phyloP scores from a whole-genome alignment of 306 rosid species.

The Spatholobus suberectus region DNA sequence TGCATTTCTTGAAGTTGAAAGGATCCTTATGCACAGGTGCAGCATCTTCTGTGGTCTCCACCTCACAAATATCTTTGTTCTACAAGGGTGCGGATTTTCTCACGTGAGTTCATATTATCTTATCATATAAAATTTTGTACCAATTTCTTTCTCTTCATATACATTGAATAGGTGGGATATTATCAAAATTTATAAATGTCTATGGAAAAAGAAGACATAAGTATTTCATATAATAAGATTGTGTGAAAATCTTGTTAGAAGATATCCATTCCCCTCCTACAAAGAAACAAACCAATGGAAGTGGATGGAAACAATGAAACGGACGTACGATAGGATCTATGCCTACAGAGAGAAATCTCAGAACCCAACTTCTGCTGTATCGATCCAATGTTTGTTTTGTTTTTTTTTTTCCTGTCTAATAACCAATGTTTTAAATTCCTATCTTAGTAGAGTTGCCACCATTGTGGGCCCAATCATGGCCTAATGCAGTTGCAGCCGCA shows the following conservation, averaged over 20 bases:
- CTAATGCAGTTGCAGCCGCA: no score
- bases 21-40: slow-evolving; percentile 68
- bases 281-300: background rate
- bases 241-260: background rate
- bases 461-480: no score
- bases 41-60: slow-evolving; percentile 73
- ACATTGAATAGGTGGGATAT: background rate
- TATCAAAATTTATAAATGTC: background rate
- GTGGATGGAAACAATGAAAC: background rate
- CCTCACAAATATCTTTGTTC: slow-evolving; percentile 76
- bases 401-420: no score
- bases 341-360: background rate
- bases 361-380: background rate
- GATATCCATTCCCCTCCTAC: background rate
- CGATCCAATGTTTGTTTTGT: background rate
- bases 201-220: background rate
- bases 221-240: background rate
- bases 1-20: slow-evolving; percentile 70
- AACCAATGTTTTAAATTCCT: no score
- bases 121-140: background rate
- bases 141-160: background rate
- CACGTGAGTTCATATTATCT: background rate
- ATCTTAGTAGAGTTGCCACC: no score
- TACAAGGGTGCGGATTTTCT: background rate
- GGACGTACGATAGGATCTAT: background rate